These are phyloP conservation scores for Candida awuae DNA, from an alignment of 805 yeast genomes.

Conservation along the genomic window DNA sequence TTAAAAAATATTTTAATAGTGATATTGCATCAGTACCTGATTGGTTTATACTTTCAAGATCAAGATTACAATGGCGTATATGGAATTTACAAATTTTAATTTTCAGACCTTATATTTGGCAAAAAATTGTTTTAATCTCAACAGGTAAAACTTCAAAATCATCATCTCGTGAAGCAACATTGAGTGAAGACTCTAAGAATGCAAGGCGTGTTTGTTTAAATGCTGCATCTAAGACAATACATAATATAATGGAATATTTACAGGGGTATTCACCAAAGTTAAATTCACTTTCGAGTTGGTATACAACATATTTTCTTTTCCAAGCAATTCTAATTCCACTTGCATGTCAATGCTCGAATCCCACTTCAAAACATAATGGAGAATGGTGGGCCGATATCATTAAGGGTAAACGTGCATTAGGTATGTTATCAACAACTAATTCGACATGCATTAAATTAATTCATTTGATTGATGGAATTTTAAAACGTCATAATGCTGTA, in stretches of 20 bases:
- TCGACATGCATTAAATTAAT: conserved; percentile 39
- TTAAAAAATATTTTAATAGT: conserved; percentile 17
- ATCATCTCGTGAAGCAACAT: conserved; percentile 12
- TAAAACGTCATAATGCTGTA: conserved; percentile 15
- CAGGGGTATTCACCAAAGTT: conserved; percentile 16
- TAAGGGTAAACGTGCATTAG: conserved; percentile 33
- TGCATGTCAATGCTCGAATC: conserved; percentile 45
- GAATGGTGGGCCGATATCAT: conserved; percentile 39
- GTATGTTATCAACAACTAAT: conserved; percentile 33
- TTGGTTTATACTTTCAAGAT: conserved; percentile 49
- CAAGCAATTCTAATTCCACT: conserved; percentile 57
- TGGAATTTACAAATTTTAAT: conserved; percentile 47
- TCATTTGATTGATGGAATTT: conserved; percentile 37
- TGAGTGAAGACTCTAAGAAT: conserved; percentile 36
- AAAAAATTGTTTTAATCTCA: conserved; percentile 26
- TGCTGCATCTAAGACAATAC: conserved; percentile 45
- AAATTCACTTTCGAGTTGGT: conserved; percentile 51
- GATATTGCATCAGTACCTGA: conserved; percentile 28
- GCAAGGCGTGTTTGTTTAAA: conserved; percentile 44
- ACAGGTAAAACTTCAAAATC: conserved; percentile 14
- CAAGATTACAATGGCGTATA: conserved; percentile 51
- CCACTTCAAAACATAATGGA: conserved; percentile 35
- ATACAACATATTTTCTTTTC: conserved; percentile 53
- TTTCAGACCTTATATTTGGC: conserved; percentile 51
- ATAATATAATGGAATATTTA: conserved; percentile 37